phyloP scores from a whole-genome alignment of 305 asterid genomes.

The Nicotiana rustica region DNA sequence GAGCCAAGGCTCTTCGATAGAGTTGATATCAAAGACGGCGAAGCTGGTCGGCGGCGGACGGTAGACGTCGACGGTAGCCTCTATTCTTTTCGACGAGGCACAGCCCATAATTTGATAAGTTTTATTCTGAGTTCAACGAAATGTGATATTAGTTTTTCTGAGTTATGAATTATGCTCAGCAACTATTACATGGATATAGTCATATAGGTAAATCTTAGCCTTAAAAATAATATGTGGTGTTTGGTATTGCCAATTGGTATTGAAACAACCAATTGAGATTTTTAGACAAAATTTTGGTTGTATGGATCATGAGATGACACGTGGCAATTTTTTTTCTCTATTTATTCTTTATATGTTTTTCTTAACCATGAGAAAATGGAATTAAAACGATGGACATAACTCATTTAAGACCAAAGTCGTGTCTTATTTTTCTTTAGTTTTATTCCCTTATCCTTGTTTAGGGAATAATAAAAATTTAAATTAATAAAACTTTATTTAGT shows the following conservation, averaged over 20 bases:
- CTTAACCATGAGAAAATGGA: not conserved
- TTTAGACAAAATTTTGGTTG: slow-evolving; percentile 22
- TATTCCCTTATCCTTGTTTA: not conserved
- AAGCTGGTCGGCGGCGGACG: slow-evolving; percentile 78
- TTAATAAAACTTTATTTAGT: not conserved
- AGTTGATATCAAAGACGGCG: slow-evolving; percentile 68
- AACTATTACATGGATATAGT: slow-evolving; percentile 20
- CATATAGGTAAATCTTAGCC: not conserved
- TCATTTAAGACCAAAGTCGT: not conserved
- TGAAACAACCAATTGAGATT: slow-evolving; percentile 18
- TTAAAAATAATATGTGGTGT: slow-evolving; percentile 24
- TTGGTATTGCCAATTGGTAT: slow-evolving; percentile 32
- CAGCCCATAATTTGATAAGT: slow-evolving; percentile 62
- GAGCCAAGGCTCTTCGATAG: slow-evolving; percentile 85
- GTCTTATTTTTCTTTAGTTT: not conserved
- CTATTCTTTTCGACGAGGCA: slow-evolving; percentile 68
- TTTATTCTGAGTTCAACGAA: not conserved
- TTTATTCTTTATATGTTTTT: not conserved
- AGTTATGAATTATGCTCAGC: not conserved
- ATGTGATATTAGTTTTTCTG: not conserved
- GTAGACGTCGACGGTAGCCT: slow-evolving; percentile 66
- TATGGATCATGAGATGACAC: not conserved
- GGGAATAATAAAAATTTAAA: not conserved
- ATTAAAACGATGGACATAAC: not conserved
- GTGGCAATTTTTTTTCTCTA: not conserved